Conservation (phyloP, 306 rosid genomes). For the Notholithocarpus densiflorus region DNA sequence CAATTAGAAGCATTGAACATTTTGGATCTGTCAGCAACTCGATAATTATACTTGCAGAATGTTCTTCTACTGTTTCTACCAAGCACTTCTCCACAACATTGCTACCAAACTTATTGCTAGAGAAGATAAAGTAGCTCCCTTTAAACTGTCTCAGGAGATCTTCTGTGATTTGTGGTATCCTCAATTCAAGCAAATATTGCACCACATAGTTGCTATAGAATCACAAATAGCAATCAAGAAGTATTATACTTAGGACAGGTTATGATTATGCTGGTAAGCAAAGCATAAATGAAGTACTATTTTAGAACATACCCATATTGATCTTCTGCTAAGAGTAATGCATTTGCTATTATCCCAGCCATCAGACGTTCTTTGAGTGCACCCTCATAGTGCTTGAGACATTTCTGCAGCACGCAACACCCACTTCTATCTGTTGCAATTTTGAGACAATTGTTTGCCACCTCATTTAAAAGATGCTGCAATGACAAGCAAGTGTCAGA, state of each 20-base stretch:
- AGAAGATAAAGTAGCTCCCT: slow-evolving; percentile 36
- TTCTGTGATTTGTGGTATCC: slow-evolving; percentile 27
- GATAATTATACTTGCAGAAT: slow-evolving; percentile 19
- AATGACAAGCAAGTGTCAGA: slow-evolving; percentile 22
- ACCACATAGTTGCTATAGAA: slow-evolving; percentile 66
- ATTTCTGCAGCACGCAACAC: slow-evolving; percentile 58
- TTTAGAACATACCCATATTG: slow-evolving; percentile 53
- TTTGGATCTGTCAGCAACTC: slow-evolving; percentile 41
- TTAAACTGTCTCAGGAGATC: slow-evolving; percentile 31
- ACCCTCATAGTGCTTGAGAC: slow-evolving; percentile 37
- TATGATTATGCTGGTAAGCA: not conserved
- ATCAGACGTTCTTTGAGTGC: slow-evolving; percentile 30
- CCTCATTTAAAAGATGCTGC: slow-evolving; percentile 46
- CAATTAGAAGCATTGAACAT: slow-evolving; percentile 43
- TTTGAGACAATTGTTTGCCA: slow-evolving; percentile 31
- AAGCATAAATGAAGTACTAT: not conserved
- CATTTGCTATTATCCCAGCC: slow-evolving; percentile 23
- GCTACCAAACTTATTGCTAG: slow-evolving; percentile 62
- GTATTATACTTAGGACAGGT: slow-evolving; percentile 5
- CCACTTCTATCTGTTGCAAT: slow-evolving; percentile 59
- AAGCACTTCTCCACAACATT: slow-evolving; percentile 77
- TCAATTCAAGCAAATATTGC: slow-evolving; percentile 49
- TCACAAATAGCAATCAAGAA: slow-evolving; percentile 1
- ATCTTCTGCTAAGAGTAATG: slow-evolving; percentile 36
- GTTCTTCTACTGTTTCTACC: slow-evolving; percentile 21